Evolutionary conservation across 179 eudicot genomes (phyloP).

Genomic region (Silene noctiflora): DNA sequence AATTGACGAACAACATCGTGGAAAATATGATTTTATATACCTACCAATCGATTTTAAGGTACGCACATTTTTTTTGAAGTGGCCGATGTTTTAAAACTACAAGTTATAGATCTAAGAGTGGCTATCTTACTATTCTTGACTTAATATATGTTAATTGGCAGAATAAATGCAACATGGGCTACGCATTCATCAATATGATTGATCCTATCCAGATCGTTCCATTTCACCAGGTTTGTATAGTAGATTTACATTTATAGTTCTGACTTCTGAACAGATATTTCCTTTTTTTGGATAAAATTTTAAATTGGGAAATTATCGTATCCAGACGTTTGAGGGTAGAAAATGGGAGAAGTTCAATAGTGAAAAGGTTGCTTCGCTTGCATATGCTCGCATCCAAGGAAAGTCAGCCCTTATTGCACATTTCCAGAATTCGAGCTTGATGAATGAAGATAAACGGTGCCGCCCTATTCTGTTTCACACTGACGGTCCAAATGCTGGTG

Average conservation of each 20-base stretch:
- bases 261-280: neutral
- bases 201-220: constrained; percentile 56
- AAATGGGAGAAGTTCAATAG: constrained; percentile 80
- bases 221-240: constrained; percentile 54
- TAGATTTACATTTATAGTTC: neutral
- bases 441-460: constrained; percentile 77
- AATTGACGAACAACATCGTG: constrained; percentile 63
- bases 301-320: neutral
- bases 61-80: neutral
- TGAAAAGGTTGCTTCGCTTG: constrained; percentile 70
- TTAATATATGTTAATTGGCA: constrained; percentile 25
- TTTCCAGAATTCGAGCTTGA: constrained; percentile 76
- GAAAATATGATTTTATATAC: constrained; percentile 66
- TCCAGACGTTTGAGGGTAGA: constrained; percentile 67
- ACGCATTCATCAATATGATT: constrained; percentile 72
- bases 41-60: constrained; percentile 79
- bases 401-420: constrained; percentile 67
- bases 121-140: neutral
- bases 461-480: constrained; percentile 73
- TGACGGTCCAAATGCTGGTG: constrained; percentile 78
- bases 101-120: neutral
- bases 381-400: constrained; percentile 76
- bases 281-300: neutral
- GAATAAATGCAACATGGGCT: constrained; percentile 85
- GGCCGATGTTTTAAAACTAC: neutral